phyloP scores from a whole-genome alignment of 495 filamentous ascomycete genomes.

The Cercophora scortea region DNA sequence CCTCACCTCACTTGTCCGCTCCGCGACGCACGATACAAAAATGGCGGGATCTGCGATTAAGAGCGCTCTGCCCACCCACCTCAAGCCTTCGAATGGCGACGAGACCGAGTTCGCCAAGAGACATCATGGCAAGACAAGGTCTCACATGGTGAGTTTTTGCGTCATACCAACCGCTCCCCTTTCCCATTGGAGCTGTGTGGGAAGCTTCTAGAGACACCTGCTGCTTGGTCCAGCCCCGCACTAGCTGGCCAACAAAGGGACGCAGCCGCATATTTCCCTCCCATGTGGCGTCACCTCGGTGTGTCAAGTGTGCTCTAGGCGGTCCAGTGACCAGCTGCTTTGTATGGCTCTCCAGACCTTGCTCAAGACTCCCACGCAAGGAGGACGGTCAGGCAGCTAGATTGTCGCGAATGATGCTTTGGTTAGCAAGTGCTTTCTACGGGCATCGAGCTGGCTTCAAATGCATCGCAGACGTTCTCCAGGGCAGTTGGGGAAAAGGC shows the following conservation, averaged over 20 bases:
- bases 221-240: neutral
- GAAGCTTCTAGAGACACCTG: too few species aligned
- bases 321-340: neutral
- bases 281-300: too few species aligned
- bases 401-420: neutral
- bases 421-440: neutral
- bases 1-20: neutral
- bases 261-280: neutral
- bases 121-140: conserved; percentile 92
- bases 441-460: too few species aligned
- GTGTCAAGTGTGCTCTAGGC: neutral
- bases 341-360: neutral
- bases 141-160: conserved; percentile 76
- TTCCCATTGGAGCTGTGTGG: too few species aligned
- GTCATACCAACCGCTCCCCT: too few species aligned
- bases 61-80: conserved; percentile 70
- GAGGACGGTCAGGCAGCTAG: neutral
- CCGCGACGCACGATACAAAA: conserved; percentile 23
- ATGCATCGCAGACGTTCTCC: too few species aligned
- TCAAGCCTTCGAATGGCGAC: conserved; percentile 54
- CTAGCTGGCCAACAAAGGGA: neutral
- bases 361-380: neutral
- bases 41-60: conserved; percentile 61
- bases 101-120: conserved; percentile 52
- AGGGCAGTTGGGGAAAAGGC: too few species aligned